These are phyloP conservation scores for Cylindrotheca fusiformis DNA, from an alignment of 108 stramenopile genomes.

Conservation along the genomic window DNA sequence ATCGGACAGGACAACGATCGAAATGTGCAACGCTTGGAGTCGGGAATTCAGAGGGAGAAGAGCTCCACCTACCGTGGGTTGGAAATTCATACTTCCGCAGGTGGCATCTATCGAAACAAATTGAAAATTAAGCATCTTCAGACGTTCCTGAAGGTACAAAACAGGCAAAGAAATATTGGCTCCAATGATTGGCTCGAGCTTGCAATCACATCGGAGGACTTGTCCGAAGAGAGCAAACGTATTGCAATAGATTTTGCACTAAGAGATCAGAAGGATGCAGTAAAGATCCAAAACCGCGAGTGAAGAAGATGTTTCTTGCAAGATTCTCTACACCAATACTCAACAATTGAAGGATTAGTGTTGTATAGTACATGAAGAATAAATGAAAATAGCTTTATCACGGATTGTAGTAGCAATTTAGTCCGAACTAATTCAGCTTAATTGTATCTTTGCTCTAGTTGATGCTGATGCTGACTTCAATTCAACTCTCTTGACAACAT, in stretches of 20 bases:
- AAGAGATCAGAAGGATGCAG: background rate
- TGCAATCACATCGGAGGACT: background rate
- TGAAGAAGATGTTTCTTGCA: too few species aligned
- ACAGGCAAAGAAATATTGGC: background rate
- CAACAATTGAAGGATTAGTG: too few species aligned
- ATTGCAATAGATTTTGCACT: background rate
- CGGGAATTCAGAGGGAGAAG: background rate
- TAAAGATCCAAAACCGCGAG: background rate
- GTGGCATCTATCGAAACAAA: conserved; percentile 13
- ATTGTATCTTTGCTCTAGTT: too few species aligned
- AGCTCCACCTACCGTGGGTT: conserved; percentile 17
- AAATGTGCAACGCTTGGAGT: background rate
- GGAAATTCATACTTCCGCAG: conserved; percentile 30
- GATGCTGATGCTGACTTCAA: too few species aligned
- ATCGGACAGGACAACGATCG: background rate
- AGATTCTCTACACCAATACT: too few species aligned
- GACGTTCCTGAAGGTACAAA: background rate
- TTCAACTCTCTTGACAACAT: too few species aligned
- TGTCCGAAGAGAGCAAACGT: background rate
- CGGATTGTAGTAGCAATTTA: too few species aligned
- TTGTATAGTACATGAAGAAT: too few species aligned
- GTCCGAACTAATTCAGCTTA: too few species aligned
- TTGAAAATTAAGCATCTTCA: conserved; percentile 1
- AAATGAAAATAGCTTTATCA: too few species aligned
- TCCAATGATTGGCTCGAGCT: background rate